phyloP scores from a whole-genome alignment of 495 filamentous ascomycete genomes.

The Aspergillus egyptiacus region DNA sequence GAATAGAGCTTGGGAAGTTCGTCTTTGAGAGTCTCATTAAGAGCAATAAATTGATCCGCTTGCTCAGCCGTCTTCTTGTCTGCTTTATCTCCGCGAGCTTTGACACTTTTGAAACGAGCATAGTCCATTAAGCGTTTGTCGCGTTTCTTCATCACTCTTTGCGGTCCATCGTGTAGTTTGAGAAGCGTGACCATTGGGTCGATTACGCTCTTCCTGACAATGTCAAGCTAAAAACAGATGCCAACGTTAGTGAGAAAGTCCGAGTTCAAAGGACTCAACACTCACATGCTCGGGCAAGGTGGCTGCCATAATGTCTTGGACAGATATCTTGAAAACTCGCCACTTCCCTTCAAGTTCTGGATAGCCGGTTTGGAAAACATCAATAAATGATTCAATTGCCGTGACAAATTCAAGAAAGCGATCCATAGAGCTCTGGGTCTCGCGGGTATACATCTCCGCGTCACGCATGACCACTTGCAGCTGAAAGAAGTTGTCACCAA shows the following conservation, averaged over 20 bases:
- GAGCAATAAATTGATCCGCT: constrained; percentile 76
- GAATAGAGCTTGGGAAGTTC: constrained; percentile 82
- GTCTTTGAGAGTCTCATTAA: constrained; percentile 88
- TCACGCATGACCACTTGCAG: constrained; percentile 87
- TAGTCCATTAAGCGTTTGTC: constrained; percentile 86
- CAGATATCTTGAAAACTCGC: constrained; percentile 74
- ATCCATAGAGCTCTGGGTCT: constrained; percentile 62
- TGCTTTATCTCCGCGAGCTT: constrained; percentile 70
- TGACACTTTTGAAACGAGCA: constrained; percentile 69
- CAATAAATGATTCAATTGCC: constrained; percentile 61
- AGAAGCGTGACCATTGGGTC: constrained; percentile 80
- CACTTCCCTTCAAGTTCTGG: constrained; percentile 87
- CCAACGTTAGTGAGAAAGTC: neutral
- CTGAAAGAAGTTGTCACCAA: constrained; percentile 80
- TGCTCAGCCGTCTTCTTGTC: constrained; percentile 78
- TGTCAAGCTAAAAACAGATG: constrained; percentile 50
- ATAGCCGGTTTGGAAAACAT: constrained; percentile 55
- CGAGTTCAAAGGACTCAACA: constrained; percentile 8
- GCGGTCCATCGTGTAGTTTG: constrained; percentile 71
- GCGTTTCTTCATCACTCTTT: constrained; percentile 83
- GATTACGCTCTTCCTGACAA: constrained; percentile 75
- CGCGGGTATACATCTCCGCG: constrained; percentile 76
- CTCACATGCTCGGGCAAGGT: constrained; percentile 83
- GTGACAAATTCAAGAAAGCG: constrained; percentile 64
- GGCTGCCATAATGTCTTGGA: constrained; percentile 71